phyloP scores from a whole-genome alignment of 768 basidiomycete species.

The Macrocybe gigantea region DNA sequence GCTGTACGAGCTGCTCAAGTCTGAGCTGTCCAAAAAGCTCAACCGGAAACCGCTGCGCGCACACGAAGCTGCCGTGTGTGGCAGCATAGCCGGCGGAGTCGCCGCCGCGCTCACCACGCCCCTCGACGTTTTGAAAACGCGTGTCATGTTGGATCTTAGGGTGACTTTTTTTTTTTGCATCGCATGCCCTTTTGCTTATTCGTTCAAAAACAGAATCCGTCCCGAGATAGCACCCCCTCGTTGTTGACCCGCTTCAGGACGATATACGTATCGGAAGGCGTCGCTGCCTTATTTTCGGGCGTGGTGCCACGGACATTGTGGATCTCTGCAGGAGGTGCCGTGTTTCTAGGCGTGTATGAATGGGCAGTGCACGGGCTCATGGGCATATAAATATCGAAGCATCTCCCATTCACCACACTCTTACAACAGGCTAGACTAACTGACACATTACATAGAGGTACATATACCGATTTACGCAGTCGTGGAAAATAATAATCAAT shows the following conservation, averaged over 20 bases:
- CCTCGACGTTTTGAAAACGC: conserved; percentile 92
- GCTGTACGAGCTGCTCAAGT: conserved; percentile 85
- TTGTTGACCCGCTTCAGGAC: conserved; percentile 48
- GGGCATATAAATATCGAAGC: conserved; percentile 11
- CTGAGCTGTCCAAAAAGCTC: conserved; percentile 48
- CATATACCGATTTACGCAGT: background rate
- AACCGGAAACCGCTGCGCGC: conserved; percentile 54
- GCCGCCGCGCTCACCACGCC: conserved; percentile 92
- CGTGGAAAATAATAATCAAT: too few species aligned
- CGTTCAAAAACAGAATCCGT: conserved; percentile 35
- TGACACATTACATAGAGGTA: background rate
- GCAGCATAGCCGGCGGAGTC: conserved; percentile 84
- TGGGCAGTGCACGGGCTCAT: conserved; percentile 56
- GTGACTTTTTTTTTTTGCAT: conserved; percentile 32
- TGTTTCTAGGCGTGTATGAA: conserved; percentile 97
- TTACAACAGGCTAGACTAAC: too few species aligned
- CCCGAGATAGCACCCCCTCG: conserved; percentile 46
- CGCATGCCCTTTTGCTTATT: background rate
- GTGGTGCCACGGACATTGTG: conserved; percentile 89
- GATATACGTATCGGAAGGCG: conserved; percentile 73
- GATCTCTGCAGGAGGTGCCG: conserved; percentile 95
- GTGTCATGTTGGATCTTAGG: conserved; percentile 90
- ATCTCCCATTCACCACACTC: too few species aligned
- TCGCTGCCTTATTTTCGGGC: conserved; percentile 75
- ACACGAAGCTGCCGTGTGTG: conserved; percentile 82